phyloP scores from a whole-genome alignment of 805 yeast genomes.

The Kodamaea jinghongensis region DNA sequence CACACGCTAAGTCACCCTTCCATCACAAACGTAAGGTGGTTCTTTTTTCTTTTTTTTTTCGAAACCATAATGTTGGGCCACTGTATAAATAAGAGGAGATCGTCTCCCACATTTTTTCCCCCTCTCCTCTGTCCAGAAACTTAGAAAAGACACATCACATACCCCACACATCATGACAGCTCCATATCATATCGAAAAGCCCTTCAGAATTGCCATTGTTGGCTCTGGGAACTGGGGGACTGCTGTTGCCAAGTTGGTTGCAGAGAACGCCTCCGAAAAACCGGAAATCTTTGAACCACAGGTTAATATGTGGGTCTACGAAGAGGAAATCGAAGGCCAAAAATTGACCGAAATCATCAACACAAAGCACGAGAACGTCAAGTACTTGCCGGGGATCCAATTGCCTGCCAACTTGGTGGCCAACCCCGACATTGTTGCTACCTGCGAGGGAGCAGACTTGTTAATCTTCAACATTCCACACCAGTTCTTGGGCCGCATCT shows the following conservation, averaged over 20 bases:
- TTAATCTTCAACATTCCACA: slow-evolving; percentile 95
- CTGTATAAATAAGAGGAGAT: slow-evolving; percentile 6
- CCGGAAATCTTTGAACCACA: slow-evolving; percentile 66
- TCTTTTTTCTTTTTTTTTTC: background rate
- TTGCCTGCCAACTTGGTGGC: slow-evolving; percentile 88
- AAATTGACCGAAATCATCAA: slow-evolving; percentile 90
- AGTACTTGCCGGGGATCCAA: slow-evolving; percentile 84
- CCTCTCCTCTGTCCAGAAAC: background rate
- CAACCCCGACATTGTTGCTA: slow-evolving; percentile 74
- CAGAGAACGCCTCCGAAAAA: slow-evolving; percentile 78
- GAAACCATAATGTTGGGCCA: slow-evolving; percentile 5
- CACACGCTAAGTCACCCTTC: too few relatives aligned
- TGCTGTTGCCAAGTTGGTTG: slow-evolving; percentile 91
- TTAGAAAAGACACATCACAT: slow-evolving; percentile 3
- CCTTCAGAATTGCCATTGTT: slow-evolving; percentile 45
- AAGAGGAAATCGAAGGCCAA: slow-evolving; percentile 75
- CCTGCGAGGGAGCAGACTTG: slow-evolving; percentile 80
- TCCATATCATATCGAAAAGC: slow-evolving; percentile 32
- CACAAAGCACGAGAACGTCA: slow-evolving; percentile 87
- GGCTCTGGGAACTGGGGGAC: slow-evolving; percentile 99
- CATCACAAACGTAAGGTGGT: too few relatives aligned
- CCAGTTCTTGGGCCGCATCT: slow-evolving; percentile 82
- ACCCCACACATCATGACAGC: too few relatives aligned
- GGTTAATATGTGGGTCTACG: slow-evolving; percentile 97
- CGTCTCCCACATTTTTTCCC: background rate